phyloP scores from a whole-genome alignment of 345 rosid genomes.

The Angophora floribunda region DNA sequence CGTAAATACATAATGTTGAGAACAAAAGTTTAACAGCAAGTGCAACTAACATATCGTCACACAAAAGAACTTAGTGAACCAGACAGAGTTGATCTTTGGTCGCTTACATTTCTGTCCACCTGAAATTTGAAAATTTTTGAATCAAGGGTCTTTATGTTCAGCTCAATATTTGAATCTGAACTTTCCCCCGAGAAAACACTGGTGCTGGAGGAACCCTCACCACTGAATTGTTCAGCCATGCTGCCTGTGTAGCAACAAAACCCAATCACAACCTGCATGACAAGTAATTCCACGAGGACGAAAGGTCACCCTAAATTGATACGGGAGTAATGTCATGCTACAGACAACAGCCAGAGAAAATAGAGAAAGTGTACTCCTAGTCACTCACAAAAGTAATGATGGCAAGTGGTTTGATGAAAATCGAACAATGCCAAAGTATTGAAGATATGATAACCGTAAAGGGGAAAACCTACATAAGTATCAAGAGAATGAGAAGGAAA shows the following conservation, averaged over 20 bases:
- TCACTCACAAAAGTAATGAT: neutral
- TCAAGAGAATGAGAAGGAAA: neutral
- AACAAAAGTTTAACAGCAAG: neutral
- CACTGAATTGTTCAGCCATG: slow-evolving; percentile 52
- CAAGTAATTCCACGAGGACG: neutral
- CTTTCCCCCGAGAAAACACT: slow-evolving; percentile 32
- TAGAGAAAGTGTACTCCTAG: neutral
- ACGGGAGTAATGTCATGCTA: neutral
- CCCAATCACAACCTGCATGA: neutral
- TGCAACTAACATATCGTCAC: neutral
- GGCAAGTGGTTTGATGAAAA: neutral
- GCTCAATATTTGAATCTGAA: slow-evolving; percentile 52
- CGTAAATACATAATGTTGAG: neutral
- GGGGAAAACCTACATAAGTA: neutral
- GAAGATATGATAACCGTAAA: neutral
- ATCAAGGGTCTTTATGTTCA: slow-evolving; percentile 82
- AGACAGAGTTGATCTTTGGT: neutral
- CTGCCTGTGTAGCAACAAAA: slow-evolving; percentile 3
- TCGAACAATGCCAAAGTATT: neutral
- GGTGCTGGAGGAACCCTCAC: slow-evolving; percentile 51
- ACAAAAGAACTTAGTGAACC: neutral
- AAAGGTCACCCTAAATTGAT: neutral
- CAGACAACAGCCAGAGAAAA: neutral
- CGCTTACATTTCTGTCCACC: slow-evolving; percentile 66
- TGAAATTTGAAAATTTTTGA: slow-evolving; percentile 59